Base-by-base conservation (phyloP, 768 basidiomycete genomes). In the Rossbeevera mucosa region DNA sequence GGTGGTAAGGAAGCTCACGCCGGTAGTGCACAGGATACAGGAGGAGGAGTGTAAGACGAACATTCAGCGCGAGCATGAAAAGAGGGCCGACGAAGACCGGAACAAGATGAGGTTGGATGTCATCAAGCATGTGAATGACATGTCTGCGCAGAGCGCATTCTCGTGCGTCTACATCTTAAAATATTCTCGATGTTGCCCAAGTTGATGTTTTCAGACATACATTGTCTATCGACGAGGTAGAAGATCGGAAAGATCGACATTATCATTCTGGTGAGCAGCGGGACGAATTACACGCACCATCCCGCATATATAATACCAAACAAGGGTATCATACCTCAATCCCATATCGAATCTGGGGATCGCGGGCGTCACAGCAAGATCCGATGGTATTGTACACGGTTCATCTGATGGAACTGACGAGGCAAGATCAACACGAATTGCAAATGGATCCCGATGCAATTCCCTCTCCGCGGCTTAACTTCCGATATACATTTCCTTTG, bases 381-480 rank as follows among this genome's bases (percentile, higher is more conserved):
- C 57, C 66, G 14, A 44, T 46, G 51, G 44, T 22, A 0, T 36
- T 56, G 2, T 59, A 60, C 26, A 68, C 68, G 1, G 53, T 66
- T 0, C 60, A 66, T 45, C 1, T 58, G 7, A 66, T 68, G 64
- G 56, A 64, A 33, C 22, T 70, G 33, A 70, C 64, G 5, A 44
- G 54, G 5, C 51, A 70, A 49, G 68, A 68, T 55, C 53, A 56
- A 33, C 66, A 68, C 3, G 54, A 59, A 20, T 24, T 68, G 8
- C 67, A 69, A 30, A 4, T 68, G 2, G 55, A 68, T 33, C 53
- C 60, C 2, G 55, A 20, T 4, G n/a, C 47, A 3, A 57, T 61
- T 13, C 67, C 68, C 18, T 57, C 62, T 0, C 67, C 67, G 0
- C 59, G 47, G 14, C 65, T 68, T 3, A 55, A 26, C 28, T 51